A percentile compares a stretch with the other conserved stretches of the same genome.
Conservation (phyloP, 805 yeast species). For the Torulaspora delbrueckii region DNA sequence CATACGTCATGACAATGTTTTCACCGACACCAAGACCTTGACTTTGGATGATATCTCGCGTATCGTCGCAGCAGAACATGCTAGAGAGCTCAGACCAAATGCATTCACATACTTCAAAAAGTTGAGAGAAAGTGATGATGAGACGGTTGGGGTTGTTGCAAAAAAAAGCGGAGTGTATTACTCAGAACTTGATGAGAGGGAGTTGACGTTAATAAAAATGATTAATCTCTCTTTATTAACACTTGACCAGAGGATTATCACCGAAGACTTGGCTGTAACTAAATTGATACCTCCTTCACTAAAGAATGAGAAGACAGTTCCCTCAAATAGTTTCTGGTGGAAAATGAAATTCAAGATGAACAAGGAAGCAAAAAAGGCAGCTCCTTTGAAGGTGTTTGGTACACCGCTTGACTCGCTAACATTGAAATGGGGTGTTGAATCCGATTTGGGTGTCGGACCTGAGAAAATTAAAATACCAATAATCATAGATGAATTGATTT, state of each 20-base stretch:
- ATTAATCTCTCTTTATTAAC: constrained; percentile 41
- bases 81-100: constrained; percentile 86
- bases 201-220: constrained; percentile 54
- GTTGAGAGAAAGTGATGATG: constrained; percentile 31
- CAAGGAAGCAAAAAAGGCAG: constrained; percentile 25
- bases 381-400: constrained; percentile 60
- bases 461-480: constrained; percentile 75
- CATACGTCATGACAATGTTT: constrained; percentile 35
- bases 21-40: constrained; percentile 75
- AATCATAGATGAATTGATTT: constrained; percentile 77
- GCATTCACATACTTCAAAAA: constrained; percentile 77
- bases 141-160: constrained; percentile 14
- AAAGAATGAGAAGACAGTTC: constrained; percentile 46
- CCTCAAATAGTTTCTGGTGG: constrained; percentile 27
- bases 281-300: constrained; percentile 60
- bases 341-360: constrained; percentile 29
- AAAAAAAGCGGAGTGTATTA: constrained; percentile 45
- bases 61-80: constrained; percentile 95
- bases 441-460: constrained; percentile 82
- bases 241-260: constrained; percentile 19
- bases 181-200: constrained; percentile 43
- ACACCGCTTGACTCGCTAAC: constrained; percentile 66
- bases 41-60: constrained; percentile 96
- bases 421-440: constrained; percentile 69
- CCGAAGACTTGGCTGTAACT: constrained; percentile 7